These are phyloP conservation scores for Clavispora phyllophila DNA, from an alignment of 805 yeast genomes.

Conservation along the genomic window DNA sequence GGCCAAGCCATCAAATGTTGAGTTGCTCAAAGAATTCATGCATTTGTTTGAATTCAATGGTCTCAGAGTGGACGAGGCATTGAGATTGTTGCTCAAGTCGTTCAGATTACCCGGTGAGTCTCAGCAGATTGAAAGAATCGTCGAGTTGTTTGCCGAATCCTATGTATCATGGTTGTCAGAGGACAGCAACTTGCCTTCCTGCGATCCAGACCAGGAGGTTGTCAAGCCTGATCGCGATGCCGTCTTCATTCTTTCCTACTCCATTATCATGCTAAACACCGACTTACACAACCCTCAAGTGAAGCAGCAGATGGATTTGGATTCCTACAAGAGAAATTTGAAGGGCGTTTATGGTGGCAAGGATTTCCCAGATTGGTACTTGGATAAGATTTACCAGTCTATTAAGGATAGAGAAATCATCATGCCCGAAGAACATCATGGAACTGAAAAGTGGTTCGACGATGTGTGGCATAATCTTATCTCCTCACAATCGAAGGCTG, in stretches of 20 bases:
- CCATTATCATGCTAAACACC: constrained; percentile 90
- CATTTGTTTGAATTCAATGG: constrained; percentile 67
- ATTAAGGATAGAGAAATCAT: constrained; percentile 85
- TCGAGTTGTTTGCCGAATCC: constrained; percentile 78
- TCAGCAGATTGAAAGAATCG: constrained; percentile 89
- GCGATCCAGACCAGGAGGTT: constrained; percentile 20
- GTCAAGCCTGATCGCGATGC: constrained; percentile 80
- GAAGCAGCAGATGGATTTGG: constrained; percentile 84
- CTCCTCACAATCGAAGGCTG: constrained; percentile 34
- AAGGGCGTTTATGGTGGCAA: constrained; percentile 71
- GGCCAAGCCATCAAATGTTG: constrained; percentile 66
- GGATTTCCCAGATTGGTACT: constrained; percentile 83
- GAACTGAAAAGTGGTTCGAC: constrained; percentile 88
- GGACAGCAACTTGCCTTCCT: constrained; percentile 17
- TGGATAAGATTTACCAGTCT: constrained; percentile 73
- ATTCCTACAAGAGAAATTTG: constrained; percentile 72
- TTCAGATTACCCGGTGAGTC: constrained; percentile 97
- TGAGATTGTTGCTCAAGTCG: constrained; percentile 72
- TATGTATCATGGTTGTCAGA: constrained; percentile 60
- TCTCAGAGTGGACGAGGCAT: constrained; percentile 87
- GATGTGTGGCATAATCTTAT: constrained; percentile 74
- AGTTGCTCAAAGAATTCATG: constrained; percentile 60
- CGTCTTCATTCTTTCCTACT: constrained; percentile 83
- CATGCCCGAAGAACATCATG: constrained; percentile 97
- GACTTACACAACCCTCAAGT: constrained; percentile 92